Percentiles rank a stretch among this genome's conserved stretches.
These are phyloP conservation scores for Trichoderma sp. DNA, from an alignment of 2,329 filamentous ascomycete genomes.

Conservation along the genomic window DNA sequence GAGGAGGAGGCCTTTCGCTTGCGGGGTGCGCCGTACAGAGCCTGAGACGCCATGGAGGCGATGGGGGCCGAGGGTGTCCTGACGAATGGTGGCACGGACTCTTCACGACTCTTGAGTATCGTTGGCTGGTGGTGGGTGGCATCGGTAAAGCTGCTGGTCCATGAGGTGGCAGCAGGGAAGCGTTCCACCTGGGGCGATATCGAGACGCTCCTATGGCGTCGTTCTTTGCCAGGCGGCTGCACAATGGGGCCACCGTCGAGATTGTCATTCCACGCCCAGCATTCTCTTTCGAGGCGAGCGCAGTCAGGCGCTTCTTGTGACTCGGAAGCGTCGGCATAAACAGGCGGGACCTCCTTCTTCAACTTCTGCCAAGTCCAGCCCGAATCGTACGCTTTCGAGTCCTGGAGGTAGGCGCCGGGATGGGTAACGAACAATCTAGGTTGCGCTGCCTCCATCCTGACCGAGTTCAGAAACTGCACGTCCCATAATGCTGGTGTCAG, in stretches of 20 bases:
- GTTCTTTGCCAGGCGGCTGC: constrained; percentile 48
- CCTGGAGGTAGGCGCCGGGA: constrained; percentile 72
- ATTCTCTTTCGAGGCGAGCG: constrained; percentile 61
- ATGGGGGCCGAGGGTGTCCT: constrained; percentile 59
- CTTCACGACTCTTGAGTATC: constrained; percentile 43
- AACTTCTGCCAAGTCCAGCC: constrained; percentile 74
- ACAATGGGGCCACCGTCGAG: constrained; percentile 61
- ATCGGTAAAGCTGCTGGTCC: constrained; percentile 33
- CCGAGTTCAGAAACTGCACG: constrained; percentile 67
- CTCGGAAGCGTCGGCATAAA: constrained; percentile 51
- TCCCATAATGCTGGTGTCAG: constrained; percentile 72
- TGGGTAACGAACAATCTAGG: constrained; percentile 76
- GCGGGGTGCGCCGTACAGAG: constrained; percentile 41
- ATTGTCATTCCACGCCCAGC: constrained; percentile 67
- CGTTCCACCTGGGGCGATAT: constrained; percentile 46
- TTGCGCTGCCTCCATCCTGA: constrained; percentile 71
- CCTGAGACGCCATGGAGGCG: constrained; percentile 42
- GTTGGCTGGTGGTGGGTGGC: constrained; percentile 47
- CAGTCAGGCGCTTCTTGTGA: constrained; percentile 58
- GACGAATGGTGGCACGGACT: constrained; percentile 51
- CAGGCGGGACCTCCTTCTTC: constrained; percentile 59
- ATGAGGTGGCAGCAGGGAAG: constrained; percentile 34
- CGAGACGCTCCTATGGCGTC: constrained; percentile 47
- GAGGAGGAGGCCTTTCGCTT: constrained; percentile 51
- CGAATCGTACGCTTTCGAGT: constrained; percentile 53